A percentile compares a stretch with the other conserved stretches of the same genome.
Evolutionary conservation across 345 rosid species (phyloP).

Genomic region (Durio zibethinus): DNA sequence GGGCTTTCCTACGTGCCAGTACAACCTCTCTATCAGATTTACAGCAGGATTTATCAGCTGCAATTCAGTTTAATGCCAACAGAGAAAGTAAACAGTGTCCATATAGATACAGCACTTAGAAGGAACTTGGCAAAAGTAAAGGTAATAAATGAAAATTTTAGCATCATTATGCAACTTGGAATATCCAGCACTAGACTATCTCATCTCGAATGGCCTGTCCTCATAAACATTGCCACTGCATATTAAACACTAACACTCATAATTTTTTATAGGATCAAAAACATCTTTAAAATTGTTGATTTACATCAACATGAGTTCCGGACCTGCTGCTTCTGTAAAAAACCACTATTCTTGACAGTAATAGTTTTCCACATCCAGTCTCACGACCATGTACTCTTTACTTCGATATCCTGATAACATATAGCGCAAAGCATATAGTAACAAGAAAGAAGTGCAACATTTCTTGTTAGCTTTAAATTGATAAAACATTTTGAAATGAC

Average conservation of each 20-base stretch:
- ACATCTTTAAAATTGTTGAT: background rate
- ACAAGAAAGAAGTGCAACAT: background rate
- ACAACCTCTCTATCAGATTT: background rate
- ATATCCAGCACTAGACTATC: slow-evolving; percentile 2
- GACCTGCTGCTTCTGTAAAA: background rate
- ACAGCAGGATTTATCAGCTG: background rate
- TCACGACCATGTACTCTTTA: background rate
- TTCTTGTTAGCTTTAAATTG: no score
- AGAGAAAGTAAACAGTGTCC: background rate
- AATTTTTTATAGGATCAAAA: background rate
- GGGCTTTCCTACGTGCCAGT: background rate
- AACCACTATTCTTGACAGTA: background rate
- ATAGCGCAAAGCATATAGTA: background rate
- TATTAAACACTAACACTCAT: background rate
- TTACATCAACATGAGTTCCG: background rate
- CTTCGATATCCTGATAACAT: background rate
- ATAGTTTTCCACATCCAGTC: background rate
- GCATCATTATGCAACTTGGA: background rate
- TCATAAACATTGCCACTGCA: background rate
- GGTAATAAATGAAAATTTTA: background rate
- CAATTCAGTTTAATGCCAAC: background rate
- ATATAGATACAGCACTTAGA: background rate
- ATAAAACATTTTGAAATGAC: no score
- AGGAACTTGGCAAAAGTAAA: background rate
- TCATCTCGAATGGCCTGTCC: background rate